Conservation (phyloP, 768 basidiomycete species). For the Pleurotus giganteus region DNA sequence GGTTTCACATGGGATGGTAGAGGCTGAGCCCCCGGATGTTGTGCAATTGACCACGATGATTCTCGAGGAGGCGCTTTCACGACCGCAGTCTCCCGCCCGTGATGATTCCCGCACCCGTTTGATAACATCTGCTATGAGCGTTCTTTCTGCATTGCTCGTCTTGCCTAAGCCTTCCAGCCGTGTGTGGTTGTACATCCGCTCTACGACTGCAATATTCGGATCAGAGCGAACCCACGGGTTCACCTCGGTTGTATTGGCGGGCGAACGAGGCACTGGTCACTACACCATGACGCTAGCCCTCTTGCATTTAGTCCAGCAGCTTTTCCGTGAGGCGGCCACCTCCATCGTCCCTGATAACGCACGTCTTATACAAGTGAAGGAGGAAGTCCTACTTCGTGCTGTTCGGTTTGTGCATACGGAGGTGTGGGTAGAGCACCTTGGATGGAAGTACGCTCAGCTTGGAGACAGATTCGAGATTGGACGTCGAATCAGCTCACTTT, state of each 20-base stretch:
- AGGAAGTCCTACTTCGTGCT: conserved; percentile 80
- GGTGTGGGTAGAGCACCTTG: conserved; percentile 82
- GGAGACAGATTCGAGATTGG: conserved; percentile 86
- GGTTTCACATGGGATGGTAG: conserved; percentile 49
- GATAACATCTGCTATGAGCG: conserved; percentile 79
- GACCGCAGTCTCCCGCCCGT: conserved; percentile 37
- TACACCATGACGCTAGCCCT: conserved; percentile 84
- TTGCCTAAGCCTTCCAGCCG: conserved; percentile 74
- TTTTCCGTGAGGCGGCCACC: conserved; percentile 70
- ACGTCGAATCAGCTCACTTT: conserved; percentile 61
- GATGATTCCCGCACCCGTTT: conserved; percentile 54
- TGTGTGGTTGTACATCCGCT: conserved; percentile 87
- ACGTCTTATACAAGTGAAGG: conserved; percentile 70
- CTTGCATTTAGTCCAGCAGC: conserved; percentile 69
- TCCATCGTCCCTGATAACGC: conserved; percentile 54
- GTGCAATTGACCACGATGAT: conserved; percentile 81
- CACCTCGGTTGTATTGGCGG: conserved; percentile 63
- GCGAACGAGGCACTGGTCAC: conserved; percentile 67
- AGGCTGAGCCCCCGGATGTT: conserved; percentile 62
- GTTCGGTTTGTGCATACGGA: conserved; percentile 78
- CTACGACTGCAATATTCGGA: conserved; percentile 75
- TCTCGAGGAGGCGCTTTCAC: conserved; percentile 73
- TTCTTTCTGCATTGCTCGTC: conserved; percentile 74
- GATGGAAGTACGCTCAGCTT: conserved; percentile 84
- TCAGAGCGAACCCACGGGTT: conserved; percentile 53